Conservation (phyloP, 2,329 filamentous ascomycete species). For the Exophiala lecanii-corni region DNA sequence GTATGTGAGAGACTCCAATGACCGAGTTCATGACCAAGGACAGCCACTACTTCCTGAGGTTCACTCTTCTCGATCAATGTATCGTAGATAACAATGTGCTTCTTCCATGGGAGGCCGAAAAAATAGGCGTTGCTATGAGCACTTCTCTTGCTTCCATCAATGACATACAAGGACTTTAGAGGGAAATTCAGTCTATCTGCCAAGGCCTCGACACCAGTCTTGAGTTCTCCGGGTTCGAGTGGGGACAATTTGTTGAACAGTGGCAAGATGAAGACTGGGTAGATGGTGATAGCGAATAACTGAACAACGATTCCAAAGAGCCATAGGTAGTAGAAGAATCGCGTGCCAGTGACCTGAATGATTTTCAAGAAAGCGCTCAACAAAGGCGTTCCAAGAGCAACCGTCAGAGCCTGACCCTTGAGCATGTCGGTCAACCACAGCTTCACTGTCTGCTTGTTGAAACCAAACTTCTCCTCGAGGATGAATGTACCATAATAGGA, state of each 20-base stretch:
- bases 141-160: slow-evolving; percentile 83
- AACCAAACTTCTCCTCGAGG: slow-evolving; percentile 92
- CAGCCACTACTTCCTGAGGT: slow-evolving; percentile 86
- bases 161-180: slow-evolving; percentile 87
- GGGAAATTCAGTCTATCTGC: slow-evolving; percentile 84
- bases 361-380: slow-evolving; percentile 90
- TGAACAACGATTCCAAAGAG: slow-evolving; percentile 84
- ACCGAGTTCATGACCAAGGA: slow-evolving; percentile 90
- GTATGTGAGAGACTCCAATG: slow-evolving; percentile 98
- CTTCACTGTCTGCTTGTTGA: slow-evolving; percentile 94
- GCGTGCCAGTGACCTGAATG: slow-evolving; percentile 84
- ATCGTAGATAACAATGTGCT: slow-evolving; percentile 99
- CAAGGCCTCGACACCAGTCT: slow-evolving; percentile 79
- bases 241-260: slow-evolving; percentile 98
- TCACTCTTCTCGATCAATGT: slow-evolving; percentile 95
- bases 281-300: slow-evolving; percentile 92
- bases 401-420: slow-evolving; percentile 79
- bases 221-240: slow-evolving; percentile 78
- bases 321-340: slow-evolving; percentile 99
- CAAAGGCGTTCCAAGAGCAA: slow-evolving; percentile 78
- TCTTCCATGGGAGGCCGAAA: slow-evolving; percentile 97
- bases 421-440: slow-evolving; percentile 86
- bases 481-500: slow-evolving; percentile 94
- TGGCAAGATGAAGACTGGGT: slow-evolving; percentile 88
- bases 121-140: slow-evolving; percentile 93